Conservation (phyloP, 306 rosid genomes). For the Vicia sativa region DNA sequence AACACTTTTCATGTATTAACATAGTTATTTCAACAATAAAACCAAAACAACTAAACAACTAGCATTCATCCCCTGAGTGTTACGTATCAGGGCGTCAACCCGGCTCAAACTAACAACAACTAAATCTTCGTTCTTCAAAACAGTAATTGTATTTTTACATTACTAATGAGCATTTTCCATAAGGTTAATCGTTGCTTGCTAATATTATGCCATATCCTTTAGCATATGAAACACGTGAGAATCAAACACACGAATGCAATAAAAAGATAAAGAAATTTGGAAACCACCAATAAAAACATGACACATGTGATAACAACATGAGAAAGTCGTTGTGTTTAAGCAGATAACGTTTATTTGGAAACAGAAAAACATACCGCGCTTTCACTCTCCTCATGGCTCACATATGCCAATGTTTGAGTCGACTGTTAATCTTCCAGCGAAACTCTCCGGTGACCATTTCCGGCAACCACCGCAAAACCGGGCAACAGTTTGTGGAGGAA, state of each 20-base stretch:
- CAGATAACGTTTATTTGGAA: background rate
- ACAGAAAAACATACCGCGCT: background rate
- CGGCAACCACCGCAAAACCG: slow-evolving; percentile 54
- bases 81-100: too few species aligned
- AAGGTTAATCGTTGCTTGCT: background rate
- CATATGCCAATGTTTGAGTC: slow-evolving; percentile 78
- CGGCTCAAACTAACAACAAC: too few species aligned
- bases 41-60: too few species aligned
- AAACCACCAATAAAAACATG: background rate
- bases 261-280: slow-evolving; percentile 20
- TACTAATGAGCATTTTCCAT: too few species aligned
- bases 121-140: too few species aligned
- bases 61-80: too few species aligned
- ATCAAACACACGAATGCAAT: background rate
- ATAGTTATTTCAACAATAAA: too few species aligned
- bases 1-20: too few species aligned
- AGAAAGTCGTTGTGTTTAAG: background rate
- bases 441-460: slow-evolving; percentile 46
- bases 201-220: too few species aligned
- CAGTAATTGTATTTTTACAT: too few species aligned
- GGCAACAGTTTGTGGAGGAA: slow-evolving; percentile 56
- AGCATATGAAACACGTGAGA: background rate
- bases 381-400: slow-evolving; percentile 54
- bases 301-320: slow-evolving; percentile 16
- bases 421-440: slow-evolving; percentile 48